These are phyloP conservation scores for Pythium aquatile DNA, from an alignment of 352 stramenopile species.

Conservation along the genomic window DNA sequence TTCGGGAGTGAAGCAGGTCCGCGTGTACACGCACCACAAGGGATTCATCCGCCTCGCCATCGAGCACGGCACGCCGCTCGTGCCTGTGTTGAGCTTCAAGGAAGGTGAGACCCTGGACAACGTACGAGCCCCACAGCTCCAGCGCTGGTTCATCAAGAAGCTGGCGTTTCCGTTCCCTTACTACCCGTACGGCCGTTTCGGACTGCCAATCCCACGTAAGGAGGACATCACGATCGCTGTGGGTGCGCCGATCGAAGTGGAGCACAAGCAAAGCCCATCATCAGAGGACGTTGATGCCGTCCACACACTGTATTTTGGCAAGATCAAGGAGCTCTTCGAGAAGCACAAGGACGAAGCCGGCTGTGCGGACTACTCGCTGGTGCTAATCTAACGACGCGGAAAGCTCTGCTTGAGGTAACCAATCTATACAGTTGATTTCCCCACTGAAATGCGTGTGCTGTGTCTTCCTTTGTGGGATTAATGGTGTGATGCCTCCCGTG, in stretches of 20 bases:
- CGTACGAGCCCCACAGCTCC: constrained; percentile 60
- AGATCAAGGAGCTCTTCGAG: constrained; percentile 58
- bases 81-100: constrained; percentile 80
- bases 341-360: constrained; percentile 75
- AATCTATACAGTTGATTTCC: neutral
- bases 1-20: constrained; percentile 56
- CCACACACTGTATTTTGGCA: constrained; percentile 60
- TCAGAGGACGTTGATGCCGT: constrained; percentile 58
- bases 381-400: constrained; percentile 37
- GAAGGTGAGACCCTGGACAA: constrained; percentile 86
- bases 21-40: constrained; percentile 73
- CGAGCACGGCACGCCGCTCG: constrained; percentile 66
- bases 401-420: neutral
- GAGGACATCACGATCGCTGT: constrained; percentile 65
- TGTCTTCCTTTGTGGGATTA: no score
- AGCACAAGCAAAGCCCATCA: constrained; percentile 44
- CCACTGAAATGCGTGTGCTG: neutral
- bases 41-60: constrained; percentile 81
- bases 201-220: constrained; percentile 70
- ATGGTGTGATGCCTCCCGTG: neutral
- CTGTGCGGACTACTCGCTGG: constrained; percentile 70
- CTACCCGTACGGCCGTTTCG: constrained; percentile 65
- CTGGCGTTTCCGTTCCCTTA: constrained; percentile 80
- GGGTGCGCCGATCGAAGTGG: constrained; percentile 53
- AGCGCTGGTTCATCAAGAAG: constrained; percentile 78